A percentile compares a stretch with the other conserved stretches of the same genome.
Evolutionary conservation across 2,329 filamentous ascomycete species (phyloP).

Genomic region (Ophiostoma ips): DNA sequence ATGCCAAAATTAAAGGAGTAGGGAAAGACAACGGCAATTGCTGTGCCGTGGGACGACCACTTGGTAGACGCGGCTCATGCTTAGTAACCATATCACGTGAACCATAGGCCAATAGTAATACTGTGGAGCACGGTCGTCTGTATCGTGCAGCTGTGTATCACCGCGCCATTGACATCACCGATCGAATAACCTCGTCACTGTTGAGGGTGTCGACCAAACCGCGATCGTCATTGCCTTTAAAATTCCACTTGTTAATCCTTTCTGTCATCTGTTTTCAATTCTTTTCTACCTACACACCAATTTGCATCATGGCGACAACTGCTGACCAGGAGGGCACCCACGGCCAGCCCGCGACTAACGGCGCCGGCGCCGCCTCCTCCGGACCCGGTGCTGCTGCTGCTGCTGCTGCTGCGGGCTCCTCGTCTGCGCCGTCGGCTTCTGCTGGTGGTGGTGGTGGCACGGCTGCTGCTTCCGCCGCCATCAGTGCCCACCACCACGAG

Average conservation of each 20-base stretch:
- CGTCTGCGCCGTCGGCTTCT: neutral
- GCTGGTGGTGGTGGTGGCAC: neutral
- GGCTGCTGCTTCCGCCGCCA: neutral
- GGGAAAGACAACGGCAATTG: too few relatives aligned
- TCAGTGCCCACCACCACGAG: neutral
- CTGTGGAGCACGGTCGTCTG: neutral
- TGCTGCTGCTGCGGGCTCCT: neutral
- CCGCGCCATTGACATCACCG: neutral
- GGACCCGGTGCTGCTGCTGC: neutral
- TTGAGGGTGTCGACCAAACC: too few relatives aligned
- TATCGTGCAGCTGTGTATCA: neutral
- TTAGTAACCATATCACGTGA: neutral
- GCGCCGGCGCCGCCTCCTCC: neutral
- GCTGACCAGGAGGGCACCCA: neutral
- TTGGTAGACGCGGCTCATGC: too few relatives aligned
- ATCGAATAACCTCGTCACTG: too few relatives aligned
- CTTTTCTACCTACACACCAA: neutral
- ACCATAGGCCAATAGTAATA: too few relatives aligned
- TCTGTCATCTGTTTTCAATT: too few relatives aligned
- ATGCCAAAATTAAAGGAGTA: too few relatives aligned
- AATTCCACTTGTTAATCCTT: too few relatives aligned
- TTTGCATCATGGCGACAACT: neutral
- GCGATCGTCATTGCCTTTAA: too few relatives aligned
- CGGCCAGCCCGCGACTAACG: conserved; percentile 6
- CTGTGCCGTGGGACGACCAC: too few relatives aligned